Percentiles rank a stretch among this genome's conserved stretches.
Evolutionary conservation across 306 rosid genomes (phyloP).

Genomic region (Comarum palustre): DNA sequence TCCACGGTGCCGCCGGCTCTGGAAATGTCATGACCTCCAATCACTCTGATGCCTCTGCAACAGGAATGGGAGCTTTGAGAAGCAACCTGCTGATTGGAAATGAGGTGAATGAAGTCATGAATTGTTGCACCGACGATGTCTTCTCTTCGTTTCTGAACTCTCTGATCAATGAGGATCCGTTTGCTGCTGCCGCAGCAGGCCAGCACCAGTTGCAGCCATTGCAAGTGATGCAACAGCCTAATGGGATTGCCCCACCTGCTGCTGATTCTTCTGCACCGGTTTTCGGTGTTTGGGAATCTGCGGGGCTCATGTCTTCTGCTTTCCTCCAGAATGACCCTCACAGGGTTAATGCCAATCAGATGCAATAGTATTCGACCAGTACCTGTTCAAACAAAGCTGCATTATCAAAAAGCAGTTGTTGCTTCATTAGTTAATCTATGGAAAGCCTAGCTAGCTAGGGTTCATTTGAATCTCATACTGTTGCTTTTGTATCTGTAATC

Average conservation of each 20-base stretch:
- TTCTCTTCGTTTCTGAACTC: slow-evolving; percentile 78
- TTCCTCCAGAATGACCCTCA: slow-evolving; percentile 36
- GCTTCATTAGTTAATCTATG: background rate
- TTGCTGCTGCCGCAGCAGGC: slow-evolving; percentile 26
- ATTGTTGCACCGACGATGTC: slow-evolving; percentile 51
- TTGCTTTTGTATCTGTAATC: slow-evolving; percentile 4
- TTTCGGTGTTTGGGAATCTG: slow-evolving; percentile 41
- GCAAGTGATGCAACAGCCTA: slow-evolving; percentile 15
- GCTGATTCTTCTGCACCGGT: background rate
- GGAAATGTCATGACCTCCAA: slow-evolving; percentile 4
- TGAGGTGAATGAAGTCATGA: slow-evolving; percentile 32
- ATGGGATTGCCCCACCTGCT: background rate
- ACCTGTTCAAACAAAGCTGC: background rate
- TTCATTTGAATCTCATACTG: background rate
- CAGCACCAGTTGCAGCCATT: slow-evolving; percentile 24
- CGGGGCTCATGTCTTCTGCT: slow-evolving; percentile 34
- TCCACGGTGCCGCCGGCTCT: slow-evolving; percentile 15
- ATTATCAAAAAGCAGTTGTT: slow-evolving; percentile 7
- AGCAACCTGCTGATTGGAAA: slow-evolving; percentile 8
- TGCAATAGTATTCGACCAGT: background rate
- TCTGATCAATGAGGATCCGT: slow-evolving; percentile 65
- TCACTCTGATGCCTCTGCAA: slow-evolving; percentile 11
- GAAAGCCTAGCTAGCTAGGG: background rate
- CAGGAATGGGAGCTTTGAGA: slow-evolving; percentile 22
- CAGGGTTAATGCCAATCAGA: slow-evolving; percentile 5